Evolutionary conservation across 495 filamentous ascomycete genomes (phyloP).

Genomic region (Xylaria grammica): DNA sequence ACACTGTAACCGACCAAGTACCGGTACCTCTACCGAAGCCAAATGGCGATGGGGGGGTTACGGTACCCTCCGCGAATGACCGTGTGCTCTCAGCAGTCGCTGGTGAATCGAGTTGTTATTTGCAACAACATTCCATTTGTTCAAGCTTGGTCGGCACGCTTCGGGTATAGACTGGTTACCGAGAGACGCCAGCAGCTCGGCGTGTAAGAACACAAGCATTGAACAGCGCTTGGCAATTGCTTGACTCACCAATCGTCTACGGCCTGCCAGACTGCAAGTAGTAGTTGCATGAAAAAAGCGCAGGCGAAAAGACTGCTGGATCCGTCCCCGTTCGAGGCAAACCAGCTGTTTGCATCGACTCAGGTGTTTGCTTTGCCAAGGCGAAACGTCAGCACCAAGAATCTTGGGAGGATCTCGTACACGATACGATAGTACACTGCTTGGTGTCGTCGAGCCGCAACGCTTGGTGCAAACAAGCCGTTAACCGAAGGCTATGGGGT

Average conservation of each 20-base stretch:
- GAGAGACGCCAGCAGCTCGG: constrained; percentile 18
- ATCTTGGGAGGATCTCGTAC: constrained; percentile 18
- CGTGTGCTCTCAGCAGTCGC: no score
- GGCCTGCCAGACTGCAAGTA: background rate
- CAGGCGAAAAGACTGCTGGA: background rate
- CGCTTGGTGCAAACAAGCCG: constrained; percentile 9
- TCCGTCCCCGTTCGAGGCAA: constrained; percentile 4
- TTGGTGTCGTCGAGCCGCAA: constrained; percentile 1
- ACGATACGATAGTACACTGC: no score
- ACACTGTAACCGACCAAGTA: background rate
- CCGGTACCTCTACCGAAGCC: no score
- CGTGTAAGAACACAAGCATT: constrained; percentile 19
- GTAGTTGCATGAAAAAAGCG: background rate
- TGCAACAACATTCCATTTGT: constrained; percentile 18
- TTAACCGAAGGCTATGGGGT: constrained; percentile 5
- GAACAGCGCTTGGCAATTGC: constrained; percentile 6
- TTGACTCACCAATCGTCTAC: constrained; percentile 10
- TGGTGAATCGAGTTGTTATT: no score
- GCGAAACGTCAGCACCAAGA: constrained; percentile 13
- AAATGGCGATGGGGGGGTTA: no score
- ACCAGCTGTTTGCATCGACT: background rate
- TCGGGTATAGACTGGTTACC: constrained; percentile 17
- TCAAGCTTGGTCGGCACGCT: constrained; percentile 8
- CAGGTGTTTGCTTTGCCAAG: constrained; percentile 21
- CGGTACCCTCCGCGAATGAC: no score